Evolutionary conservation across 2,329 filamentous ascomycete species (phyloP).

Genomic region (Cladosporium sp.): DNA sequence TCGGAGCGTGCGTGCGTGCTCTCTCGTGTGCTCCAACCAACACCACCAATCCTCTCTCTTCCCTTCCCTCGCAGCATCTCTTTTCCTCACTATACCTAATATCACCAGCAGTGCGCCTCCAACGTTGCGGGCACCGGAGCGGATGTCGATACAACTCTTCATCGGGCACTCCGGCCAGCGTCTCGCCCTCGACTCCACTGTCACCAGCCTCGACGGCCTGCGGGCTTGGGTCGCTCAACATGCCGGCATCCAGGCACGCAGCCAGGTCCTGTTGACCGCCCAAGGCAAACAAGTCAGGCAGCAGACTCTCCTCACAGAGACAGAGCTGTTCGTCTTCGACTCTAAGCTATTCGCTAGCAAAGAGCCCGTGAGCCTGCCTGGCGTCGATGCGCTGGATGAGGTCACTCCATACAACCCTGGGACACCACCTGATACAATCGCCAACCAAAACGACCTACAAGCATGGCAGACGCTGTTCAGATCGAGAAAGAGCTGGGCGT

Average conservation of each 20-base stretch:
- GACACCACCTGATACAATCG: conserved; percentile 74
- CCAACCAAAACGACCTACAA: conserved; percentile 74
- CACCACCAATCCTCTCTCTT: neutral
- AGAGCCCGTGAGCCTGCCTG: conserved; percentile 34
- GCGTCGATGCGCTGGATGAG: conserved; percentile 56
- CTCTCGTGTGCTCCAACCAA: neutral
- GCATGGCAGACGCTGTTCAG: conserved; percentile 90
- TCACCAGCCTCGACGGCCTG: conserved; percentile 80
- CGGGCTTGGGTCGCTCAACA: conserved; percentile 77
- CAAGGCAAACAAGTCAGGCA: conserved; percentile 82
- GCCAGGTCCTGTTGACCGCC: conserved; percentile 84
- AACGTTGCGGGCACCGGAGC: conserved; percentile 35
- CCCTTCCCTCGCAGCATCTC: conserved; percentile 2
- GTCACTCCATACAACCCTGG: conserved; percentile 55
- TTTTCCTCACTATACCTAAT: conserved; percentile 8
- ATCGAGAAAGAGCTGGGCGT: conserved; percentile 77
- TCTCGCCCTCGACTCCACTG: conserved; percentile 74
- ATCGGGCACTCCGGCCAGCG: conserved; percentile 91
- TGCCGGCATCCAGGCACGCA: conserved; percentile 71
- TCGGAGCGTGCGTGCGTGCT: neutral
- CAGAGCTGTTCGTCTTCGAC: conserved; percentile 91
- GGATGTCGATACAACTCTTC: conserved; percentile 87
- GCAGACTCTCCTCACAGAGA: conserved; percentile 79
- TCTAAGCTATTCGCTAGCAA: conserved; percentile 50
- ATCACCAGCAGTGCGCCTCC: conserved; percentile 1